A percentile compares a stretch with the other conserved stretches of the same genome.
Evolutionary conservation across 2,329 filamentous ascomycete genomes (phyloP).

Genomic region (Paraphaeosphaeria minitans): DNA sequence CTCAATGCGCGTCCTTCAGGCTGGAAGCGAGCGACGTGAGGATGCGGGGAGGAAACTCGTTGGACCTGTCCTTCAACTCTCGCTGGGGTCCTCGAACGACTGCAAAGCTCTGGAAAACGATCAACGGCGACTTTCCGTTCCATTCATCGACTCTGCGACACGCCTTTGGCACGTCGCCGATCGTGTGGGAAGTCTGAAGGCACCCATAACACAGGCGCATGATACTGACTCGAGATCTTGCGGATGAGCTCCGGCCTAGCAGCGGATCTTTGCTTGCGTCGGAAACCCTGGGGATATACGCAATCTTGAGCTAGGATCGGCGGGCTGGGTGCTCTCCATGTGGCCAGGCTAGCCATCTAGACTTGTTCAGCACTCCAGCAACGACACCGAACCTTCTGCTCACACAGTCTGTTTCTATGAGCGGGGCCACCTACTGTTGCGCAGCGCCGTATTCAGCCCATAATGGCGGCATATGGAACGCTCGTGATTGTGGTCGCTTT

Average conservation of each 20-base stretch:
- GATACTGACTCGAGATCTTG: slow-evolving; percentile 23
- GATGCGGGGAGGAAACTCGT: slow-evolving; percentile 7
- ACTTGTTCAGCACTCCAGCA: not conserved
- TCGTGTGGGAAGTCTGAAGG: not conserved
- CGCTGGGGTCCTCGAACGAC: not conserved
- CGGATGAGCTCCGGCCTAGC: slow-evolving; percentile 6
- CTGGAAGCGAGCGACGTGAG: slow-evolving; percentile 1
- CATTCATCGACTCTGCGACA: not conserved
- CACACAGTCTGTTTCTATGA: slow-evolving; percentile 14
- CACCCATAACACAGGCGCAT: slow-evolving; percentile 1
- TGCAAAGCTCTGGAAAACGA: not conserved
- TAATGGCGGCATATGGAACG: slow-evolving; percentile 31
- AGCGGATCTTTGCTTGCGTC: slow-evolving; percentile 12
- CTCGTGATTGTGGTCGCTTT: slow-evolving; percentile 31
- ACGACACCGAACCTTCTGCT: slow-evolving; percentile 12
- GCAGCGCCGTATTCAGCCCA: slow-evolving; percentile 3
- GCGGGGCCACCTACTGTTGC: not conserved
- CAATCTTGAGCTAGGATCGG: slow-evolving; percentile 19
- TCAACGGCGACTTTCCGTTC: not conserved
- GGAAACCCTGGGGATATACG: slow-evolving; percentile 7
- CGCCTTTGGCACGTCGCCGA: slow-evolving; percentile 5
- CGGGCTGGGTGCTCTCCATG: slow-evolving; percentile 1
- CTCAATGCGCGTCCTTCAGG: slow-evolving; percentile 10
- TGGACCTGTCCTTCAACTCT: not conserved
- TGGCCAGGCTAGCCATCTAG: not conserved